These are phyloP conservation scores for Malassezia cuniculi DNA, from an alignment of 1,284 basidiomycete genomes.

Conservation along the genomic window DNA sequence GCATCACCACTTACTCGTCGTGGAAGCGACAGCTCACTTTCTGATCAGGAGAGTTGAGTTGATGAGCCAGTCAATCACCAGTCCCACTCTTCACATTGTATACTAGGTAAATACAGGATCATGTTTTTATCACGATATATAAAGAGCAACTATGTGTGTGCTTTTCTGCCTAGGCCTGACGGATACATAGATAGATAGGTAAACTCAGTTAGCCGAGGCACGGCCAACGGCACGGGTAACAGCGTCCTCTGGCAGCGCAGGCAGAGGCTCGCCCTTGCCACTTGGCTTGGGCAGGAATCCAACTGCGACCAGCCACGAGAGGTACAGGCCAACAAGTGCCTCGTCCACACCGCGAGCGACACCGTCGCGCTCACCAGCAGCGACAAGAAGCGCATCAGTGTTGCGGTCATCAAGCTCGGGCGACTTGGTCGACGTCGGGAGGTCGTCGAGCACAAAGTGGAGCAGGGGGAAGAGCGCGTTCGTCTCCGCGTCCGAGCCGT, in stretches of 20 bases:
- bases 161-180: too few species aligned
- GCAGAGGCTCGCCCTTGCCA: conserved; percentile 17
- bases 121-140: too few species aligned
- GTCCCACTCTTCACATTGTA: too few species aligned
- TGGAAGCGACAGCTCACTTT: too few species aligned
- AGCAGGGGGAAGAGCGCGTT: conserved; percentile 94
- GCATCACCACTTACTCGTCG: too few species aligned
- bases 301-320: conserved; percentile 84
- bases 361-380: conserved; percentile 48
- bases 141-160: too few species aligned
- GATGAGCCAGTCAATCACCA: too few species aligned
- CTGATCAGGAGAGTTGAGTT: too few species aligned
- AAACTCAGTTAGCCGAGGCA: conserved; percentile 38
- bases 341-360: conserved; percentile 61
- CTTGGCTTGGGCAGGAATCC: conserved; percentile 55
- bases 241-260: conserved; percentile 19
- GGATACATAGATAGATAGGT: too few species aligned
- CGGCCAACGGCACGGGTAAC: conserved; percentile 39
- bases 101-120: too few species aligned
- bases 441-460: conserved; percentile 91
- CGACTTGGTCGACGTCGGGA: conserved; percentile 89
- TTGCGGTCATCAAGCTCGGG: conserved; percentile 81
- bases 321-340: conserved; percentile 67
- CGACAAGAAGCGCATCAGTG: conserved; percentile 56
- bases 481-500: conserved; percentile 58